A percentile compares a stretch with the other conserved stretches of the same genome.
Conservation (phyloP, 2,329 filamentous ascomycete genomes). For the Claviceps sp. region DNA sequence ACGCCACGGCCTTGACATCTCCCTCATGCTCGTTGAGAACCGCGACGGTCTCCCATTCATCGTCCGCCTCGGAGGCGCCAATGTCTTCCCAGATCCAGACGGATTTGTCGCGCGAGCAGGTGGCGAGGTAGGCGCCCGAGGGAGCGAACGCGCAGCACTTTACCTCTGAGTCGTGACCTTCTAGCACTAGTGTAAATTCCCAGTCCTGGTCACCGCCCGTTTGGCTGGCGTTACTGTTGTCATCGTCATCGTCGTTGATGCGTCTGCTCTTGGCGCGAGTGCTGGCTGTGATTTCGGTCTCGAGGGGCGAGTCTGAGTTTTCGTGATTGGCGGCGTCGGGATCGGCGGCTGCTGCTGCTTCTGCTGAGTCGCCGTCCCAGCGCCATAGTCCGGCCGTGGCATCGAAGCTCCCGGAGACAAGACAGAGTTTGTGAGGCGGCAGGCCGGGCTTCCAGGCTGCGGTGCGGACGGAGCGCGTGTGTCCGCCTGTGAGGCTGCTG, state of each 20-base stretch:
- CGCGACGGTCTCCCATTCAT: conserved; percentile 93
- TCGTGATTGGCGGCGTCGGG: no score
- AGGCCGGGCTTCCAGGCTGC: conserved; percentile 76
- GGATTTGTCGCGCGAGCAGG: conserved; percentile 81
- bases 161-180: conserved; percentile 92
- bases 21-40: conserved; percentile 90
- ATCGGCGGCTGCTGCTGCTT: neutral
- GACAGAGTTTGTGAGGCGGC: conserved; percentile 50
- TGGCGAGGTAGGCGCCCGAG: conserved; percentile 68
- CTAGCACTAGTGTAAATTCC: conserved; percentile 82
- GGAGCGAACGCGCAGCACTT: conserved; percentile 65
- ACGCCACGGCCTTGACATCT: conserved; percentile 87
- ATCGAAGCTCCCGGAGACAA: conserved; percentile 91
- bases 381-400: conserved; percentile 79
- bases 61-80: conserved; percentile 56
- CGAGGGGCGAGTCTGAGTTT: conserved; percentile 10
- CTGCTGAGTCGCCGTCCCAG: conserved; percentile 37
- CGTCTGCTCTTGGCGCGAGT: neutral
- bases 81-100: conserved; percentile 99
- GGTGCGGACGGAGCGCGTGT: conserved; percentile 78
- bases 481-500: conserved; percentile 70
- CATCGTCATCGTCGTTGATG: neutral
- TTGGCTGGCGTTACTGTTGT: conserved; percentile 1
- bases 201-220: conserved; percentile 55
- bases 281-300: conserved; percentile 7